Evolutionary conservation across 1,284 basidiomycete species (phyloP).

Genomic region (Cryptococcus hybrid): DNA sequence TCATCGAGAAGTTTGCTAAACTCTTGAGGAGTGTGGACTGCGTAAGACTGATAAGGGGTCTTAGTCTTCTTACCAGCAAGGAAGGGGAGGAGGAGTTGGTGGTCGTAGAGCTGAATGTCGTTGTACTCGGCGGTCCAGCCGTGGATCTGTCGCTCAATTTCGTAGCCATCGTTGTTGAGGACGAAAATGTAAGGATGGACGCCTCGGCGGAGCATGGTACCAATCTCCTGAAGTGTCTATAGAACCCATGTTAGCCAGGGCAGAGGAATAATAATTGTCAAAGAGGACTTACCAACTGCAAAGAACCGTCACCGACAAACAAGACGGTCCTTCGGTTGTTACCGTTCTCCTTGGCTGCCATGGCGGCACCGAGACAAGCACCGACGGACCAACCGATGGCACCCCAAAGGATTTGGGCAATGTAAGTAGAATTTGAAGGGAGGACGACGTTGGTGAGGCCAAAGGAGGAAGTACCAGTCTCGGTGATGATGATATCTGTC

Average conservation of each 20-base stretch:
- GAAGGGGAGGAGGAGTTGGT: slow-evolving; percentile 47
- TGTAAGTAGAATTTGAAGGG: slow-evolving; percentile 63
- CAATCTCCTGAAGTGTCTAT: slow-evolving; percentile 52
- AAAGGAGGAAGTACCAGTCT: slow-evolving; percentile 68
- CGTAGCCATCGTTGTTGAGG: slow-evolving; percentile 86
- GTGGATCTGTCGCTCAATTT: slow-evolving; percentile 71
- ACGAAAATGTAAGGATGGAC: slow-evolving; percentile 56
- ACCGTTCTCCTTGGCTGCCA: slow-evolving; percentile 69
- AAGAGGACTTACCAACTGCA: slow-evolving; percentile 51
- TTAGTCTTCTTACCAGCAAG: slow-evolving; percentile 40
- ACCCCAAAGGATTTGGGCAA: slow-evolving; percentile 61
- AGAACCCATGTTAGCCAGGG: not conserved
- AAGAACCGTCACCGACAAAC: slow-evolving; percentile 67
- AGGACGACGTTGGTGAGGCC: slow-evolving; percentile 74
- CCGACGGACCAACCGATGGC: slow-evolving; percentile 58
- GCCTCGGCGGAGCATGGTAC: slow-evolving; percentile 53
- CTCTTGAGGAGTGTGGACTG: slow-evolving; percentile 50
- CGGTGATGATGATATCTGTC: slow-evolving; percentile 70
- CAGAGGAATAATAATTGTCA: not conserved
- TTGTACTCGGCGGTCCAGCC: slow-evolving; percentile 51
- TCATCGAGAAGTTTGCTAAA: slow-evolving; percentile 56
- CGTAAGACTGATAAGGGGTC: slow-evolving; percentile 39
- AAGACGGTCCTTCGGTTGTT: slow-evolving; percentile 67
- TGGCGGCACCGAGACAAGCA: slow-evolving; percentile 43
- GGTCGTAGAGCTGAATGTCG: slow-evolving; percentile 51